These are phyloP conservation scores for Allomyces macrogynus DNA, from an alignment of 192 early-diverging fungal genomes.

Conservation along the genomic window DNA sequence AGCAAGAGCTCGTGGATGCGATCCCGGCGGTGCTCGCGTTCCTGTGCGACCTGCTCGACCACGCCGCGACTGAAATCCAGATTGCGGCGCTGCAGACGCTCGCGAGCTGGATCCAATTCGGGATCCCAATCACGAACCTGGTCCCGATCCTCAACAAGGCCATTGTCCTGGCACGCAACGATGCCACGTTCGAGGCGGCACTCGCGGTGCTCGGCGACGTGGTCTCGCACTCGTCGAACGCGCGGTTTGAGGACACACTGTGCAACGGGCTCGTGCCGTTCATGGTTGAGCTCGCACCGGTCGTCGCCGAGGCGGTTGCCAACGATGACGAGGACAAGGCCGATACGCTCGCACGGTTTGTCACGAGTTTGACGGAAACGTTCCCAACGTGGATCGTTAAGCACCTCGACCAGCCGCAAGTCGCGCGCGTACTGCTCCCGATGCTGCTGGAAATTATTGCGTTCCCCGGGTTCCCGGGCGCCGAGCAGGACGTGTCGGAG, in stretches of 20 bases:
- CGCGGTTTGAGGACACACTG: background rate
- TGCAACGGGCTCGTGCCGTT: background rate
- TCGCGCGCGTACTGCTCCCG: background rate
- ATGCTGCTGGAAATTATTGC: background rate
- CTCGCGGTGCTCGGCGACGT: background rate
- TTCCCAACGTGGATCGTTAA: background rate
- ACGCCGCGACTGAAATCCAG: background rate
- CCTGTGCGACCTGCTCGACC: background rate
- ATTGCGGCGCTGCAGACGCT: background rate
- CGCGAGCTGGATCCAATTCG: background rate
- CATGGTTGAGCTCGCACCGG: background rate
- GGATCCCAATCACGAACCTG: background rate
- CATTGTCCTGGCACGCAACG: background rate
- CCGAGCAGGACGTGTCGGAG: background rate
- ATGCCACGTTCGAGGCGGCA: background rate
- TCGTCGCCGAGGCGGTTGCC: background rate
- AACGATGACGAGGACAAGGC: background rate
- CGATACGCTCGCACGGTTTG: background rate
- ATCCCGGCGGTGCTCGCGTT: background rate
- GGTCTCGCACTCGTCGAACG: background rate
- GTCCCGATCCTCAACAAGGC: background rate
- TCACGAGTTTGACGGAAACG: background rate
- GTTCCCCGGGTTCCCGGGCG: background rate
- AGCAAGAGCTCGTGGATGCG: background rate
- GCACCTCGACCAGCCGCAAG: background rate